phyloP scores from a whole-genome alignment of 1,284 basidiomycete genomes.

The Cutaneotrichosporon sp. region DNA sequence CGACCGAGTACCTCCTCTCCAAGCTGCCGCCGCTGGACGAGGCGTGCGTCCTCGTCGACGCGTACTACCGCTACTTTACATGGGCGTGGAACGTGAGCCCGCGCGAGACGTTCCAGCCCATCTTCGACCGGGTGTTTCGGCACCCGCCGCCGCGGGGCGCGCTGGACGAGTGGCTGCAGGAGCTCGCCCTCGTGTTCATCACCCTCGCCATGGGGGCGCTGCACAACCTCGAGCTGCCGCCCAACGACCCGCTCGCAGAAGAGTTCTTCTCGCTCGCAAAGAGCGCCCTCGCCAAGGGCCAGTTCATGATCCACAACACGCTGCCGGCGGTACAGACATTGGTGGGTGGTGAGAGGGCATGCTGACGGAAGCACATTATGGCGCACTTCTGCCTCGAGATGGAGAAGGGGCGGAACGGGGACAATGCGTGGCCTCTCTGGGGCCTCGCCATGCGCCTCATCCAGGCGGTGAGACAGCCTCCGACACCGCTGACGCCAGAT shows the following conservation, averaged over 20 bases:
- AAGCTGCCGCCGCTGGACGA: conserved; percentile 32
- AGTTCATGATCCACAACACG: conserved; percentile 40
- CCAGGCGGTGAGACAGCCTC: conserved; percentile 36
- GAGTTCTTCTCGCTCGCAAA: conserved; percentile 33
- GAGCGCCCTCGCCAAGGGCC: conserved; percentile 34
- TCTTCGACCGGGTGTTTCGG: conserved; percentile 27
- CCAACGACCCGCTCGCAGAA: conserved; percentile 35
- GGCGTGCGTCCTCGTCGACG: conserved; percentile 31
- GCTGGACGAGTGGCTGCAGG: conserved; percentile 22
- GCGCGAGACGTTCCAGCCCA: conserved; percentile 27
- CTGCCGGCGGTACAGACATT: conserved; percentile 39
- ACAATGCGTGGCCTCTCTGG: conserved; percentile 46
- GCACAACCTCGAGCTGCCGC: conserved; percentile 41
- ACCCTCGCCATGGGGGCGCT: conserved; percentile 39
- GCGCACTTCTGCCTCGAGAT: conserved; percentile 34
- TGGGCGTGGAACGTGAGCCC: conserved; percentile 33
- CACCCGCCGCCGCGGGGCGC: background rate
- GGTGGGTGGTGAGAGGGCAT: conserved; percentile 11
- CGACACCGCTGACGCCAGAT: conserved; percentile 36
- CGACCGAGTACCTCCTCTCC: conserved; percentile 16
- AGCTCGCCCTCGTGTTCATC: conserved; percentile 37
- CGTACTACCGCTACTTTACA: conserved; percentile 35
- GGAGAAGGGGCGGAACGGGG: conserved; percentile 40
- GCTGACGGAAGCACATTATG: conserved; percentile 28
- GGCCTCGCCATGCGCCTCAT: conserved; percentile 42